Percentiles rank a stretch among this genome's conserved stretches.
These are phyloP conservation scores for Solanum pinnatisectum DNA, from an alignment of 257 asterid species.

Conservation along the genomic window DNA sequence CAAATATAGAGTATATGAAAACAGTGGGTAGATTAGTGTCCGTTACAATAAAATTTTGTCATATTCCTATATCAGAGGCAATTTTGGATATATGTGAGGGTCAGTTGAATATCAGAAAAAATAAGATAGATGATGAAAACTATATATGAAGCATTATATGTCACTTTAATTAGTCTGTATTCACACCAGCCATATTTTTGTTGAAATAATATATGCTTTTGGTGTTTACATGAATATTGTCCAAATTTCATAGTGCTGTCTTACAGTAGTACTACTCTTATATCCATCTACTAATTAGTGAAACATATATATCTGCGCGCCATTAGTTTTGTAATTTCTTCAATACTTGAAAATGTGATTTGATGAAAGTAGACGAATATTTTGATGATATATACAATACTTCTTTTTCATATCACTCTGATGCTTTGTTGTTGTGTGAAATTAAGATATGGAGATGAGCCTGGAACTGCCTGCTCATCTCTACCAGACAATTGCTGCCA, in stretches of 20 bases:
- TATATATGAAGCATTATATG: background rate
- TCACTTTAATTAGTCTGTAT: background rate
- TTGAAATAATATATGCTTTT: background rate
- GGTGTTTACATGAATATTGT: background rate
- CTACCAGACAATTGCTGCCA: background rate
- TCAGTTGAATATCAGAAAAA: background rate
- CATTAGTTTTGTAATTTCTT: background rate
- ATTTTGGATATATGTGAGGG: background rate
- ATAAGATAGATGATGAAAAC: background rate
- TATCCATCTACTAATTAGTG: background rate
- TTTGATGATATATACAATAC: background rate
- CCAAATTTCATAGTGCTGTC: background rate
- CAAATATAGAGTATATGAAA: background rate
- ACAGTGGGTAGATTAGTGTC: background rate
- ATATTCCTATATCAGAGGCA: background rate
- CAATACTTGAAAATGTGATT: background rate
- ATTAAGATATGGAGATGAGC: slow-evolving; percentile 21
- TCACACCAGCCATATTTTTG: background rate
- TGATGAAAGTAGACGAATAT: background rate
- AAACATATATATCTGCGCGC: background rate
- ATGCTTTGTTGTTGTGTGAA: background rate
- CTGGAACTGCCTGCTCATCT: slow-evolving; percentile 32
- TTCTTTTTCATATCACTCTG: background rate
- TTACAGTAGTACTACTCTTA: background rate
- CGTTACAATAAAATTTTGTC: background rate